A percentile compares a stretch with the other conserved stretches of the same genome.
Conservation (phyloP, 1,284 basidiomycete genomes). For the Moesziomyces sp. region DNA sequence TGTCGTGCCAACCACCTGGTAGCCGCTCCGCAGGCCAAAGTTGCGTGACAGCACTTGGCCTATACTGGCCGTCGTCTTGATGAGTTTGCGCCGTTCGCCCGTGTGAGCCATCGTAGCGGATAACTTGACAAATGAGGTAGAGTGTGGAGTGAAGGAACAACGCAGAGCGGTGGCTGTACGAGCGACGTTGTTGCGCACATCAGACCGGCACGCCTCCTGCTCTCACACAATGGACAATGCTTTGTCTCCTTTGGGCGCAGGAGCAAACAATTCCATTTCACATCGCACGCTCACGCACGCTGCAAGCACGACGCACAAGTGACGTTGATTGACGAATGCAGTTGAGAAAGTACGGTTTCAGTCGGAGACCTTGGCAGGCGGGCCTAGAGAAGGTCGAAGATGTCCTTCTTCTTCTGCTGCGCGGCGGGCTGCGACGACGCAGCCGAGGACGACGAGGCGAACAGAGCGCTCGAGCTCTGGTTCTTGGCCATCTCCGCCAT, state of each 20-base stretch:
- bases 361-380: background rate
- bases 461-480: slow-evolving; percentile 56
- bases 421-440: slow-evolving; percentile 15
- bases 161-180: too few species aligned
- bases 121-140: background rate
- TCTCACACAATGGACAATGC: too few species aligned
- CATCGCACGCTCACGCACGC: too few species aligned
- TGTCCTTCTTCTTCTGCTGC: slow-evolving; percentile 49
- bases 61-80: slow-evolving; percentile 16
- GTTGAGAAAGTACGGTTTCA: too few species aligned
- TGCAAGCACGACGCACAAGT: background rate
- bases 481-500: slow-evolving; percentile 68
- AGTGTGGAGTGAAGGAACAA: too few species aligned
- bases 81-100: background rate
- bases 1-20: slow-evolving; percentile 10
- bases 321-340: background rate
- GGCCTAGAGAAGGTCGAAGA: slow-evolving; percentile 55
- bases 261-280: too few species aligned
- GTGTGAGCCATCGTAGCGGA: background rate
- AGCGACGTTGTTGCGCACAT: too few species aligned
- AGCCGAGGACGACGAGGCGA: slow-evolving; percentile 12
- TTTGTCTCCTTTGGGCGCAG: too few species aligned
- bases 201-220: too few species aligned
- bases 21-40: slow-evolving; percentile 24
- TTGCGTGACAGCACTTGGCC: slow-evolving; percentile 19